Base-by-base conservation (phyloP, 1,139 yeast species). In the Sugiyamaella castrensis region DNA sequence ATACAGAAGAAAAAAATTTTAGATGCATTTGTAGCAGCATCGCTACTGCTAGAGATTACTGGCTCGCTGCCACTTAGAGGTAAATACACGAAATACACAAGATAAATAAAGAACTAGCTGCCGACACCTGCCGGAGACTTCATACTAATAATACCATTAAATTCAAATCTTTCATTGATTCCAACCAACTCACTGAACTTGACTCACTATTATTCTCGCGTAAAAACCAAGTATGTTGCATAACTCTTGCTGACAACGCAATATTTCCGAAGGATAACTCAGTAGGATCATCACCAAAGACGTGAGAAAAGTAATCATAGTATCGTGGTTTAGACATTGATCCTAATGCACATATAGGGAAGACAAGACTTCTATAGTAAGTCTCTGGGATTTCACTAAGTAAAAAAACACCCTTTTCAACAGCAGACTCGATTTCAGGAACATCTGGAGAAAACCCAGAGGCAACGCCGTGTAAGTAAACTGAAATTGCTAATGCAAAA, bases 291-390 rank as follows among this genome's bases (percentile, higher is more conserved):
- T 35, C 34, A 30, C 46, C 52, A 35, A 50, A 50, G 8, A 50
- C 19, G 11, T 35, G 27, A 37, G 32, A 32, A 26, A 47, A 47
- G 19, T 33, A 43, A n/a, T 37, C 40, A 26, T 48, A 31, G 35
- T 32, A 37, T 24, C 40, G 41, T 13, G 47, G 44, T 19, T 42
- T 41, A 3, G 53, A 46, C 47, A 50, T 44, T 13, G 46, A 47
- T 8, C 49, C 53, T 27, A 50, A 24, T n/a, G 41, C 44, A 15
- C 51, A 47, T 7, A 50, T 44, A 10, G 53, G 53, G 16, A 50
- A 47, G 8, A 52, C 55, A 15, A 52, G 45, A 9, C 51, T 47
- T 6, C 55, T 46, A 36, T 52, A 47, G 27, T 52, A 52, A 11
- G 37, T 34, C 8, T 39, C 30, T 2, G 53, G 51, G 15, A 52